These are phyloP conservation scores for Ceratocystis albifundus DNA, from an alignment of 2,329 filamentous ascomycete genomes.

Conservation along the genomic window DNA sequence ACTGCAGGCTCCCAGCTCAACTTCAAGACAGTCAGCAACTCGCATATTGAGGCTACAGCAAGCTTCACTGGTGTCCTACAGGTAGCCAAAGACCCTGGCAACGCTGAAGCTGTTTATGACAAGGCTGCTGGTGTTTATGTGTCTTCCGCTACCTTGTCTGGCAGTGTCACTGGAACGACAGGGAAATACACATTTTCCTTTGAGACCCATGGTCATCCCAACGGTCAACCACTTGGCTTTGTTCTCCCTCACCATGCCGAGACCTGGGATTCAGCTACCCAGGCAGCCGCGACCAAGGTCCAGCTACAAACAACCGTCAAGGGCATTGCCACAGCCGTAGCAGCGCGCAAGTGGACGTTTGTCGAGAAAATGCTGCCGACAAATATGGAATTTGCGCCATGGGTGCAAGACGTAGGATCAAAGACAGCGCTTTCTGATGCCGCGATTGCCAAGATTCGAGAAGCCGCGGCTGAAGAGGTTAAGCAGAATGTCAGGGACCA, in stretches of 20 bases:
- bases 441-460: conserved; percentile 48
- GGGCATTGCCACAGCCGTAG: conserved; percentile 61
- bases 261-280: conserved; percentile 53
- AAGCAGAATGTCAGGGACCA: conserved; percentile 63
- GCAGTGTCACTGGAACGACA: conserved; percentile 43
- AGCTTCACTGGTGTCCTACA: conserved; percentile 72
- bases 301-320: conserved; percentile 73
- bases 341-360: conserved; percentile 67
- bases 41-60: conserved; percentile 50
- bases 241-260: conserved; percentile 75
- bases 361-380: conserved; percentile 60
- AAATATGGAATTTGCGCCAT: conserved; percentile 67
- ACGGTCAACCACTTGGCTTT: conserved; percentile 63
- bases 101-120: conserved; percentile 60
- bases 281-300: conserved; percentile 42
- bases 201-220: conserved; percentile 53
- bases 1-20: conserved; percentile 49
- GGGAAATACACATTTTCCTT: conserved; percentile 68
- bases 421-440: conserved; percentile 38
- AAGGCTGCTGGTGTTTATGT: conserved; percentile 65
- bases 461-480: conserved; percentile 59
- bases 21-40: conserved; percentile 57
- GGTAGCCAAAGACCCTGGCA: conserved; percentile 59
- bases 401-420: conserved; percentile 46
- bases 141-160: conserved; percentile 51